Conservation (phyloP, 495 filamentous ascomycete species). For the Penicillium roqueforti region DNA sequence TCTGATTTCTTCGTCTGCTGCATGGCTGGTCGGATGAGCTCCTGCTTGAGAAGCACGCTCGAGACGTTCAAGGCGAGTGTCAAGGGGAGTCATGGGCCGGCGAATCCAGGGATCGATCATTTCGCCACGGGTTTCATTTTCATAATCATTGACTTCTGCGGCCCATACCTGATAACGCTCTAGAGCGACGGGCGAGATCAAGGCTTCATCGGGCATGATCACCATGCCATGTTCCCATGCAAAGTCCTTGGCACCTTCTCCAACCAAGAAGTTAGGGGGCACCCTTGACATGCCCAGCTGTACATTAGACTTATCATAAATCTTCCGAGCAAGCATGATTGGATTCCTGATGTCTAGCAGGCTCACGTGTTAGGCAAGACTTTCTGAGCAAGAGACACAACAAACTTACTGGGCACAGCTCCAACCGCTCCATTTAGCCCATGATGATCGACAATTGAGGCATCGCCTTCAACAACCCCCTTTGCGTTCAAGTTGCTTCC, state of each 20-base stretch:
- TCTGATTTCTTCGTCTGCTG: neutral
- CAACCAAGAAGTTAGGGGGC: conserved; percentile 87
- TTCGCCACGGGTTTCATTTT: conserved; percentile 8
- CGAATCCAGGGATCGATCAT: neutral
- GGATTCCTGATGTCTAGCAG: conserved; percentile 82
- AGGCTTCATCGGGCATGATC: conserved; percentile 61
- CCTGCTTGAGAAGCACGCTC: neutral
- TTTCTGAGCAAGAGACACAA: neutral
- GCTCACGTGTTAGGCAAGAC: conserved; percentile 5
- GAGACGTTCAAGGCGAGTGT: conserved; percentile 5
- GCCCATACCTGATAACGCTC: conserved; percentile 75
- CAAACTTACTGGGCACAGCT: conserved; percentile 73
- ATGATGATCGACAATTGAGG: conserved; percentile 82
- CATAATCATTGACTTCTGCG: conserved; percentile 59
- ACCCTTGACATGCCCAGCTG: conserved; percentile 78
- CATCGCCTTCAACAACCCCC: conserved; percentile 90
- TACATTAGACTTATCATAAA: conserved; percentile 69
- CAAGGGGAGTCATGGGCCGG: conserved; percentile 1
- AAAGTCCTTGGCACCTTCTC: conserved; percentile 77
- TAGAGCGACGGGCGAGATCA: conserved; percentile 69
- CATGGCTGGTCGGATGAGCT: neutral
- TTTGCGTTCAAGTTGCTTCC: conserved; percentile 93
- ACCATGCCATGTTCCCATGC: conserved; percentile 71
- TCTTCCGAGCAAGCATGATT: conserved; percentile 75
- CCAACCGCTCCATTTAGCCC: conserved; percentile 91